Percentiles rank a stretch among this genome's conserved stretches.
phyloP scores from a whole-genome alignment of 192 early-diverging fungal species.

The Coemansia sp. region DNA sequence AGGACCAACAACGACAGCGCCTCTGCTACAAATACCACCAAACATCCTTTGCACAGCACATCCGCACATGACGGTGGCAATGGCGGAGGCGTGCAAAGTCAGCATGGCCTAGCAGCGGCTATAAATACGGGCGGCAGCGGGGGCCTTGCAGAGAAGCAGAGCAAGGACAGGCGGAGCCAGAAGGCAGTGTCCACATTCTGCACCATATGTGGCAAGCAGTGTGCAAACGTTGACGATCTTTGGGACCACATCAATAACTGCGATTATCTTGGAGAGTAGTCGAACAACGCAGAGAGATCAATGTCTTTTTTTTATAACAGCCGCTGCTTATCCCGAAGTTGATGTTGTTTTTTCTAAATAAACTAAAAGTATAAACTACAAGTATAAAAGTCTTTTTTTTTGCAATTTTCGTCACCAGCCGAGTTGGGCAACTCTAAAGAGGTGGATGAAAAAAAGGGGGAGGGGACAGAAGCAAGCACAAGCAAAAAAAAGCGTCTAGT shows the following conservation, averaged over 20 bases:
- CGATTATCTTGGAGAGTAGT: slow-evolving; percentile 34
- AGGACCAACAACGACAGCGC: neutral
- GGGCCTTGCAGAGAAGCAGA: neutral
- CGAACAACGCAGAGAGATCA: neutral
- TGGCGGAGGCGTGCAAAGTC: neutral
- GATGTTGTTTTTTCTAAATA: too few relatives aligned
- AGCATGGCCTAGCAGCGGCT: neutral
- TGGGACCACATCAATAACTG: slow-evolving; percentile 47
- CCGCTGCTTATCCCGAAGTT: too few relatives aligned
- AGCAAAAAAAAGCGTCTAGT: neutral
- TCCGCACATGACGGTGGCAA: neutral
- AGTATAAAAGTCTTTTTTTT: too few relatives aligned
- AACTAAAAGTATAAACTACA: too few relatives aligned
- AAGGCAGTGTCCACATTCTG: slow-evolving; percentile 16
- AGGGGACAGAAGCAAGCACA: neutral
- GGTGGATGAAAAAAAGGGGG: neutral
- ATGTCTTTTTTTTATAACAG: neutral
- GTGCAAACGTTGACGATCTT: slow-evolving; percentile 23
- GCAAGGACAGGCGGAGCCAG: neutral
- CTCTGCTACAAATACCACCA: neutral
- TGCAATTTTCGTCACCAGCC: too few relatives aligned
- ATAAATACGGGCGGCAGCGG: neutral
- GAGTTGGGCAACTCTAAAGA: neutral
- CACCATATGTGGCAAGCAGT: slow-evolving; percentile 36
- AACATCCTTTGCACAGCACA: neutral